Conservation (phyloP, 345 rosid species). For the Noccaea caerulescens region DNA sequence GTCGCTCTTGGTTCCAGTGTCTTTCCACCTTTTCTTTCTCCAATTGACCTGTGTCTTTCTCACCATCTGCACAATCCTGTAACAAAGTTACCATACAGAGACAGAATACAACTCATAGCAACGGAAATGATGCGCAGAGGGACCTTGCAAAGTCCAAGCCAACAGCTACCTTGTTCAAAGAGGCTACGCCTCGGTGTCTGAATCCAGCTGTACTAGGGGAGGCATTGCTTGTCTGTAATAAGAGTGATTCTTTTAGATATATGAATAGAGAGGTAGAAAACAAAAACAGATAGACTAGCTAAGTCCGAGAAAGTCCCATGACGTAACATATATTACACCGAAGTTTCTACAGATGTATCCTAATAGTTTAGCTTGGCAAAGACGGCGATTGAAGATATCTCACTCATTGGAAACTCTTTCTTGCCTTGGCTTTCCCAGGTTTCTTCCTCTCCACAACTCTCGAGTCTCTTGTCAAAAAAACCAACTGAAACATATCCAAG, state of each 20-base stretch:
- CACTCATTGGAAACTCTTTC: slow-evolving; percentile 51
- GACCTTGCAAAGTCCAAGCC: slow-evolving; percentile 29
- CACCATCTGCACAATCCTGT: slow-evolving; percentile 61
- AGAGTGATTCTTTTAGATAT: slow-evolving; percentile 12
- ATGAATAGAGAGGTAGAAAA: slow-evolving; percentile 15
- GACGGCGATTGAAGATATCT: not conserved
- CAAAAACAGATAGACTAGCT: slow-evolving; percentile 6
- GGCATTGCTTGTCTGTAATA: slow-evolving; percentile 47
- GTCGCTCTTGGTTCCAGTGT: slow-evolving; percentile 37
- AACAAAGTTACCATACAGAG: slow-evolving; percentile 51
- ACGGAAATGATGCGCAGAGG: slow-evolving; percentile 31
- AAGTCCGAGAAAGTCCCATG: not conserved
- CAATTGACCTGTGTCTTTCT: slow-evolving; percentile 49
- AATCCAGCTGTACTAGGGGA: slow-evolving; percentile 50
- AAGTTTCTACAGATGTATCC: slow-evolving; percentile 17
- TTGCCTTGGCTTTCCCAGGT: slow-evolving; percentile 96
- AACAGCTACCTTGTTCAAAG: slow-evolving; percentile 41
- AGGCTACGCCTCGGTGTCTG: slow-evolving; percentile 47
- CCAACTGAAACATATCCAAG: slow-evolving; percentile 55
- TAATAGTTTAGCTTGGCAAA: slow-evolving; percentile 3
- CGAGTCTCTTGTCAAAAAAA: slow-evolving; percentile 86
- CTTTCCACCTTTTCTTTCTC: slow-evolving; percentile 44
- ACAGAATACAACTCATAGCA: slow-evolving; percentile 32
- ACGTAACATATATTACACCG: not conserved
- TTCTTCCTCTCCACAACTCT: slow-evolving; percentile 97